Evolutionary conservation across 1,284 basidiomycete species (phyloP), one percentile per base, ranked within the genome.

Genomic region (Fistulina hepatica): DNA sequence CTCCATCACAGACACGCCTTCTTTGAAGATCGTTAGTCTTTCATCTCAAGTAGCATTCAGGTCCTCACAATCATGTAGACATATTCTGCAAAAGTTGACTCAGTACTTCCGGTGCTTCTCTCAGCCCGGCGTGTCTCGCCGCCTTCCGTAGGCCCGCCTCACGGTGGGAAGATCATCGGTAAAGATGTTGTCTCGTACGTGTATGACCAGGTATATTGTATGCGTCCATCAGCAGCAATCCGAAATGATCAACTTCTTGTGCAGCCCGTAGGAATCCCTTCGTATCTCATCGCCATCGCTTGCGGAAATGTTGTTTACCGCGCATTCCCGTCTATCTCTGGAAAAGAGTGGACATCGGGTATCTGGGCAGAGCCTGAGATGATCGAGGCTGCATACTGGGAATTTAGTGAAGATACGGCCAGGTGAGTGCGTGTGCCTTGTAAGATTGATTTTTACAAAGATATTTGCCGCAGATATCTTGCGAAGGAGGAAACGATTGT

Each of bases 351-450:
- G 88, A 76, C 65, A 19, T 81, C 73, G 8, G 90, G 91, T 5
- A 72, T 91, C 3, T 95, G 90, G 91, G 79, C 88, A 2, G 90
- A 94, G 58, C 90, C 91, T 0, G 77, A 81, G 45, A 60, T 81
- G 30, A 73, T 93, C 47, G 81, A 92, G 3, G 71, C 70, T 1
- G 77, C 83, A 0, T 85, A 79, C 53, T 88, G 81, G 78, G 91
- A 95, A 58, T 94, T 95, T 53, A 79, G 76, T 45, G 76, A 81
- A 48, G 88, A 93, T 50, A 85, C 86, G 1, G 72, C 76, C 15
- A 76, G 68, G 81, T 84, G 44, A 12, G 47, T 35, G 12, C 39
- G 4, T n/a, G 12, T 16, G 9, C 15, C 13, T 40, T 39, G 38
- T 17, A 12, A n/a, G 15, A 13, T 37, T 21, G 10, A 7, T n/a